A percentile compares a stretch with the other conserved stretches of the same genome.
These are phyloP conservation scores for Orbilia brochopaga DNA, from an alignment of 2,329 filamentous ascomycete species.

Conservation along the genomic window DNA sequence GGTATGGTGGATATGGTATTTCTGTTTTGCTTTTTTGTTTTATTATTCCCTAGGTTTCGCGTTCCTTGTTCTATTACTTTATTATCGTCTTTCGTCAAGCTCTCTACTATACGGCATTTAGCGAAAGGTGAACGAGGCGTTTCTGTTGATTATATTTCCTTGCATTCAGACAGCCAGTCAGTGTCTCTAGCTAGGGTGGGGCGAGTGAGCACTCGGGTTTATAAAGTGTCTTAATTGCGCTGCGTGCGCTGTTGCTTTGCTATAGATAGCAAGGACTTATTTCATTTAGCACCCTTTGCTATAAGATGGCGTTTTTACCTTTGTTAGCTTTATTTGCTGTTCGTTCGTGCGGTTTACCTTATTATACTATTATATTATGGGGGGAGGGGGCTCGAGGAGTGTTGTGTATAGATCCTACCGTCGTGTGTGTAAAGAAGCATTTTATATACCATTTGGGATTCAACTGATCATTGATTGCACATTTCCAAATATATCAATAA, in stretches of 20 bases:
- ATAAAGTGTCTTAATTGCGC: background rate
- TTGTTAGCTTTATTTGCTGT: background rate
- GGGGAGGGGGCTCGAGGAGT: background rate
- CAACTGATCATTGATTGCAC: no score
- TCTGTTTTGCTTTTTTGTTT: background rate
- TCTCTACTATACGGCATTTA: constrained; percentile 38
- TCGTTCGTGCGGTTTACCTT: background rate
- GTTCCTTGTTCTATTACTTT: constrained; percentile 22
- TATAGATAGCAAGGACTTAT: no score
- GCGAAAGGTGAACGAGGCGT: constrained; percentile 44
- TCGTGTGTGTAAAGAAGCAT: no score
- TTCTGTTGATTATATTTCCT: constrained; percentile 17
- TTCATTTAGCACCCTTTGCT: background rate
- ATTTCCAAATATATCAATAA: no score
- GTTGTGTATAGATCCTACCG: no score
- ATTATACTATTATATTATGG: background rate
- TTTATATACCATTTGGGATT: no score
- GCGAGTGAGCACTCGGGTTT: constrained; percentile 8
- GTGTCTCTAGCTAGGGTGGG: constrained; percentile 18
- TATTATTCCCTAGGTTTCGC: background rate
- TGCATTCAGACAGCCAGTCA: constrained; percentile 9
- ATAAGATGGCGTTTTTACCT: background rate
- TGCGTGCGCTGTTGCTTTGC: background rate
- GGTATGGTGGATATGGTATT: background rate
- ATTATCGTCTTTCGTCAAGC: constrained; percentile 13